Conservation (phyloP, 106 monocot species). For the Allium sativum region DNA sequence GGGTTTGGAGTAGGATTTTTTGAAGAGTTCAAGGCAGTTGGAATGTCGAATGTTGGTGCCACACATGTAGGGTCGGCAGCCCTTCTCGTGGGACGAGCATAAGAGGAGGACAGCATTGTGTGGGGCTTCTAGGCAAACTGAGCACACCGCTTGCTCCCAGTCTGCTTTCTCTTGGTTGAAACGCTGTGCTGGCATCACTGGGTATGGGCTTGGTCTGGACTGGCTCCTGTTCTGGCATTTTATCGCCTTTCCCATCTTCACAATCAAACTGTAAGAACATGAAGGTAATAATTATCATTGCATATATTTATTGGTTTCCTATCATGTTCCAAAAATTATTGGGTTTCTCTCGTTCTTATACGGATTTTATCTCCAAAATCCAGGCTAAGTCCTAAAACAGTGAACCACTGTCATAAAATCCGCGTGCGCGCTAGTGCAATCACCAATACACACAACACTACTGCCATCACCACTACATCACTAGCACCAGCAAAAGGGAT, state of each 20-base stretch:
- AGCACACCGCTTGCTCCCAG: constrained; percentile 12
- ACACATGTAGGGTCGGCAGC: constrained; percentile 17
- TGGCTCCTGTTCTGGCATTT: constrained; percentile 2
- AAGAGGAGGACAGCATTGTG: constrained; percentile 21
- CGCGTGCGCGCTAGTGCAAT: no score
- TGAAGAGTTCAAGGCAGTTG: constrained; percentile 16
- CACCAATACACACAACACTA: no score
- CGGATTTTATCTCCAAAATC: no score
- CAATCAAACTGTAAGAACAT: no score
- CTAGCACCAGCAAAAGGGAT: no score
- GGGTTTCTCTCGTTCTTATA: no score
- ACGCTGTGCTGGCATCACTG: not conserved
- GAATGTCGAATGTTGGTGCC: constrained; percentile 14
- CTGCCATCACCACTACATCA: no score
- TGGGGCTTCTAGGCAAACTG: constrained; percentile 14
- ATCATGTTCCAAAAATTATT: no score
- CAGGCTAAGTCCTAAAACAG: no score
- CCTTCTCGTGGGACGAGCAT: constrained; percentile 15
- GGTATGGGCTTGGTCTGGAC: constrained; percentile 7
- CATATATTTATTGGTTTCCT: no score
- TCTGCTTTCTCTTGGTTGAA: constrained; percentile 6
- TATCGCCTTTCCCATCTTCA: constrained; percentile 3
- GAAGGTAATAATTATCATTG: no score
- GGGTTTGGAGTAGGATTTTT: constrained; percentile 10
- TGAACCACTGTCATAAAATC: no score